phyloP scores from a whole-genome alignment of 1,284 basidiomycete genomes.

The Exobasidium cylindrosporum region DNA sequence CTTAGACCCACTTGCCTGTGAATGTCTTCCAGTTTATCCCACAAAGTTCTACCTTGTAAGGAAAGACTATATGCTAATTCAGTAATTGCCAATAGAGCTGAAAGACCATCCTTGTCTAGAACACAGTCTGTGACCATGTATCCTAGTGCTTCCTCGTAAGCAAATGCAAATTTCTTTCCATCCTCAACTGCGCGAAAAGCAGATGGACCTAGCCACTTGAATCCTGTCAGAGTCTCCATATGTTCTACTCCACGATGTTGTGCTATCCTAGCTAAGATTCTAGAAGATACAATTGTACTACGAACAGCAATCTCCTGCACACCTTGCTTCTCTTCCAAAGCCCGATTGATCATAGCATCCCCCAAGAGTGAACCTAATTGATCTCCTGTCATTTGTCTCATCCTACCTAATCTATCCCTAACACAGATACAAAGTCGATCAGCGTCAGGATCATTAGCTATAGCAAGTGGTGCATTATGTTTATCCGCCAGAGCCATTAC shows the following conservation, averaged over 20 bases:
- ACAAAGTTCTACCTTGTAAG: constrained; percentile 31
- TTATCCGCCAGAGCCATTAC: constrained; percentile 41
- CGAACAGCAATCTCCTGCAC: constrained; percentile 23
- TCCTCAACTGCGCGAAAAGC: constrained; percentile 28
- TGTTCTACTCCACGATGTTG: constrained; percentile 28
- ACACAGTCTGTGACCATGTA: constrained; percentile 43
- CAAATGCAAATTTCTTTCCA: constrained; percentile 37
- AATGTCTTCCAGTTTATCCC: constrained; percentile 42
- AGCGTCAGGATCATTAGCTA: constrained; percentile 47
- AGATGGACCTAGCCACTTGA: constrained; percentile 49
- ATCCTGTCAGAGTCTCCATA: constrained; percentile 43
- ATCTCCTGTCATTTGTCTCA: constrained; percentile 40
- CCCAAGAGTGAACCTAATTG: constrained; percentile 42
- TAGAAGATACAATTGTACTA: constrained; percentile 40
- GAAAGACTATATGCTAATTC: constrained; percentile 37
- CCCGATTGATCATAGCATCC: constrained; percentile 38
- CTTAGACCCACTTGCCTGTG: constrained; percentile 34
- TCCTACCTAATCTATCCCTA: constrained; percentile 26
- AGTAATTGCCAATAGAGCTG: constrained; percentile 36
- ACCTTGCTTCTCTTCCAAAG: constrained; percentile 20
- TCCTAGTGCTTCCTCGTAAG: constrained; percentile 48
- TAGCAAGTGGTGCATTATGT: constrained; percentile 34
- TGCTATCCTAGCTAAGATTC: constrained; percentile 37
- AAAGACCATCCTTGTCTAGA: constrained; percentile 49
- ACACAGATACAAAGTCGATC: constrained; percentile 42